phyloP scores from a whole-genome alignment of 148 eudicot genomes.

The Diospyros lotus region DNA sequence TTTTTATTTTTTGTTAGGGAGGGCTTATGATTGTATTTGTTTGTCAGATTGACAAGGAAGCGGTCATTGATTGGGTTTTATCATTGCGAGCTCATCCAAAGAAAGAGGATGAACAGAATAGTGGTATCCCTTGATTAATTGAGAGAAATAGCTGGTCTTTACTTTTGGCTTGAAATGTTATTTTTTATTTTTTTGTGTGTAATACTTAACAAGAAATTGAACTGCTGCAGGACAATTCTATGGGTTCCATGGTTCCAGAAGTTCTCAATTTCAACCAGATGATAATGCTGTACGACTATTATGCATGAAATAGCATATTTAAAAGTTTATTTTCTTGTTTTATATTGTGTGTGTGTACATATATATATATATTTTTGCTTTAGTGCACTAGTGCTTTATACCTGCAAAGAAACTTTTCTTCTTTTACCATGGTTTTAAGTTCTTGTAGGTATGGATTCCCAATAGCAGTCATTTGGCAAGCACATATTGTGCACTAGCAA shows the following conservation, averaged over 20 bases:
- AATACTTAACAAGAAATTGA: background rate
- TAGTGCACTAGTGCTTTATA: background rate
- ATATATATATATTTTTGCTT: background rate
- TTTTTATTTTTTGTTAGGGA: background rate
- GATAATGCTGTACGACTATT: constrained; percentile 41
- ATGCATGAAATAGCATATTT: background rate
- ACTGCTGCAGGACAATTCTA: constrained; percentile 63
- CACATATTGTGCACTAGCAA: constrained; percentile 85
- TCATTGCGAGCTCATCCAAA: constrained; percentile 70
- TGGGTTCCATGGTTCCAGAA: constrained; percentile 90
- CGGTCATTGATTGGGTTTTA: constrained; percentile 61
- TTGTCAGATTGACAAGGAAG: constrained; percentile 65
- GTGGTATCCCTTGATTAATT: constrained; percentile 32
- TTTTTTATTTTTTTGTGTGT: too few species aligned
- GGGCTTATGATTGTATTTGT: constrained; percentile 8
- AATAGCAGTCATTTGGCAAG: constrained; percentile 94
- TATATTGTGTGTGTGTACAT: too few species aligned
- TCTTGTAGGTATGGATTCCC: constrained; percentile 42
- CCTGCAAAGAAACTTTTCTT: background rate
- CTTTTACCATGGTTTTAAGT: constrained; percentile 1
- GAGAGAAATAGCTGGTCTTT: background rate
- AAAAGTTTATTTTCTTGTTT: too few species aligned
- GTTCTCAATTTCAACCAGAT: constrained; percentile 59
- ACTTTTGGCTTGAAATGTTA: background rate
- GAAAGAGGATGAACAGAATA: constrained; percentile 31